A percentile compares a stretch with the other conserved stretches of the same genome.
Evolutionary conservation across 2,329 filamentous ascomycete genomes (phyloP).

Genomic region (Monosporascus sp.): DNA sequence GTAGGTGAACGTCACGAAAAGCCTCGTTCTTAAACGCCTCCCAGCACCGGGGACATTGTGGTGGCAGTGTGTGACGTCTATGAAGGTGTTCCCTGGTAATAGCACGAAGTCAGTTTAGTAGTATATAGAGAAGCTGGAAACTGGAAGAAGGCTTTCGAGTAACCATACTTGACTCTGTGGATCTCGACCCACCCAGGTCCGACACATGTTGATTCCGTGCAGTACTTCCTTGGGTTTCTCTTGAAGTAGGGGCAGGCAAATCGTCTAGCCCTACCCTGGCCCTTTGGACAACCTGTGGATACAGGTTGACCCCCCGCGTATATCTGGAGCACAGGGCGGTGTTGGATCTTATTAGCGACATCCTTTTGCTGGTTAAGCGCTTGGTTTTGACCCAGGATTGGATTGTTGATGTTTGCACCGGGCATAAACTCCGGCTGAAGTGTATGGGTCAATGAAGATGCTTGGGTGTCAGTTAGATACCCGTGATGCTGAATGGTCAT

Average conservation of each 20-base stretch:
- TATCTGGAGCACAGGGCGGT: too few relatives aligned
- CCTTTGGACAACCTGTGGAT: not conserved
- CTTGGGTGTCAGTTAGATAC: too few relatives aligned
- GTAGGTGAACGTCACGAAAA: not conserved
- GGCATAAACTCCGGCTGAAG: too few relatives aligned
- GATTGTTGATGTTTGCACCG: too few relatives aligned
- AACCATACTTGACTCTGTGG: slow-evolving; percentile 1
- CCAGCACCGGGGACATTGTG: not conserved
- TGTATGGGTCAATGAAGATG: too few relatives aligned
- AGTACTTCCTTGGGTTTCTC: slow-evolving; percentile 1
- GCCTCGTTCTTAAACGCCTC: not conserved
- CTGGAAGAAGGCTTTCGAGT: too few relatives aligned
- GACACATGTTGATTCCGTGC: not conserved
- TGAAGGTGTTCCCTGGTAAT: not conserved
- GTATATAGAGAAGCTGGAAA: too few relatives aligned
- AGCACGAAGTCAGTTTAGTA: not conserved
- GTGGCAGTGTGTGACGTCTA: not conserved
- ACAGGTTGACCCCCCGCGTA: too few relatives aligned
- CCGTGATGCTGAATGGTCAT: too few relatives aligned
- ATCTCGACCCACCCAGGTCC: slow-evolving; percentile 2
- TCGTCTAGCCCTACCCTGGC: not conserved
- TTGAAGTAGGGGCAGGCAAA: slow-evolving; percentile 3
- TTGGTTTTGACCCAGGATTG: too few relatives aligned
- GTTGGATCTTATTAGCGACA: too few relatives aligned
- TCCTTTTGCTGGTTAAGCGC: too few relatives aligned